Percentiles rank a stretch among this genome's conserved stretches.
These are phyloP conservation scores for Ogataea ganodermae DNA, from an alignment of 805 yeast genomes.

Conservation along the genomic window DNA sequence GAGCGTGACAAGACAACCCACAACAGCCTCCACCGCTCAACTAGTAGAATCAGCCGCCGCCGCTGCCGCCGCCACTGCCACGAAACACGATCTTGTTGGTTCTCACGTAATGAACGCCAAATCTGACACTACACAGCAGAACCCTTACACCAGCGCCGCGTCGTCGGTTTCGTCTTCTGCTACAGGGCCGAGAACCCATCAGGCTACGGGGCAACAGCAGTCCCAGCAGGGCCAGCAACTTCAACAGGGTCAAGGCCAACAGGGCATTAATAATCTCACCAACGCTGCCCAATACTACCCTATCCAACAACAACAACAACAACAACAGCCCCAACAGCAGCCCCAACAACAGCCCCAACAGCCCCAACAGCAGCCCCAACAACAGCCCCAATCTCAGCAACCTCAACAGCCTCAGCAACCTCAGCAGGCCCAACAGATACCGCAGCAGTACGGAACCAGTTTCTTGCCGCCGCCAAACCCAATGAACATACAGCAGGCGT, in stretches of 20 bases:
- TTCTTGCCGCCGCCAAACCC: constrained; percentile 32
- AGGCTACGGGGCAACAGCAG: neutral
- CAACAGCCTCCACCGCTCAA: constrained; percentile 15
- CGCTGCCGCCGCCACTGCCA: neutral
- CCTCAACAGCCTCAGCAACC: neutral
- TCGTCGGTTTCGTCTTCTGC: constrained; percentile 12
- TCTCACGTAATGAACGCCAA: constrained; percentile 4
- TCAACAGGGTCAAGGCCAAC: constrained; percentile 18
- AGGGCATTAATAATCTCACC: constrained; percentile 14
- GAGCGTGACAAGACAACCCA: constrained; percentile 14
- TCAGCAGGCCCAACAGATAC: constrained; percentile 13
- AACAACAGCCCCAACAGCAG: constrained; percentile 10
- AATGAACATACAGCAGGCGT: constrained; percentile 27
- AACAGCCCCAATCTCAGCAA: neutral
- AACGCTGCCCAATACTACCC: constrained; percentile 23
- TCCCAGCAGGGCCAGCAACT: constrained; percentile 7
- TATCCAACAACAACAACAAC: constrained; percentile 12
- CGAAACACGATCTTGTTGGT: neutral
- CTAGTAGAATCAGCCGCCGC: constrained; percentile 11
- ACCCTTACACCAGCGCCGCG: constrained; percentile 12
- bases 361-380: constrained; percentile 8
- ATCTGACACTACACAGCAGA: constrained; percentile 6
- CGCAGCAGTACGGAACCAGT: constrained; percentile 25
- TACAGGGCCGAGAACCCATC: neutral
- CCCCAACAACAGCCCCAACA: constrained; percentile 21